phyloP scores from a whole-genome alignment of 2,329 filamentous ascomycete species.

The Orbilia javanica region DNA sequence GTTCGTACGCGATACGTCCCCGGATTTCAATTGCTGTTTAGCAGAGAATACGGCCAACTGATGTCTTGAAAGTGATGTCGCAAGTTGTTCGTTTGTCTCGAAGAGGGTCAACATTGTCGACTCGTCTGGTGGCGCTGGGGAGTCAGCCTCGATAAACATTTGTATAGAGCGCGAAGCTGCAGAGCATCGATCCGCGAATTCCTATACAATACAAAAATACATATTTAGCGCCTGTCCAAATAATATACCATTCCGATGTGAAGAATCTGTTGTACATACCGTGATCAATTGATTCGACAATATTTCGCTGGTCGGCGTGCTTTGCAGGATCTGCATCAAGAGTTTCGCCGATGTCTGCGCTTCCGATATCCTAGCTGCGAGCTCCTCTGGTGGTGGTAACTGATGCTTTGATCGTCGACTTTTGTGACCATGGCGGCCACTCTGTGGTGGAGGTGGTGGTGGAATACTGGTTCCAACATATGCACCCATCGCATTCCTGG shows the following conservation, averaged over 20 bases:
- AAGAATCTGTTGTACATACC: constrained; percentile 19
- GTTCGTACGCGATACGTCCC: constrained; percentile 38
- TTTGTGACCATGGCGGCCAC: constrained; percentile 4
- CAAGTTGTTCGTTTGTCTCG: constrained; percentile 92
- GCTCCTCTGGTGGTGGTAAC: constrained; percentile 77
- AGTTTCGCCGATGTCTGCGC: constrained; percentile 90
- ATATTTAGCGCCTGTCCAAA: background rate
- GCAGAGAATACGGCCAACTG: constrained; percentile 75
- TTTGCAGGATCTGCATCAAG: constrained; percentile 90
- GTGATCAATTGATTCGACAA: constrained; percentile 87
- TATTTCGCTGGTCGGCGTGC: constrained; percentile 81
- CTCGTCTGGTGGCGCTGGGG: constrained; percentile 81
- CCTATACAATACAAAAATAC: constrained; percentile 64
- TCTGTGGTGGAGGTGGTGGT: constrained; percentile 44
- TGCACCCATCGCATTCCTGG: constrained; percentile 36
- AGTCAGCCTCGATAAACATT: constrained; percentile 81
- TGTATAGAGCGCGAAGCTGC: constrained; percentile 85
- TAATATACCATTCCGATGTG: background rate
- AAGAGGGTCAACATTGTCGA: constrained; percentile 94
- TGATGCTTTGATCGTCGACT: constrained; percentile 61
- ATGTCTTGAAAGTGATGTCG: constrained; percentile 83
- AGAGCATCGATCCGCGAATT: constrained; percentile 89
- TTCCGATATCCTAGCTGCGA: constrained; percentile 87
- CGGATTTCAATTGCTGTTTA: constrained; percentile 34
- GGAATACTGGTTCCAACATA: constrained; percentile 24